Evolutionary conservation across 805 yeast genomes (phyloP), one percentile per base, ranked within the genome.

Genomic region (Yarrowia deformans): DNA sequence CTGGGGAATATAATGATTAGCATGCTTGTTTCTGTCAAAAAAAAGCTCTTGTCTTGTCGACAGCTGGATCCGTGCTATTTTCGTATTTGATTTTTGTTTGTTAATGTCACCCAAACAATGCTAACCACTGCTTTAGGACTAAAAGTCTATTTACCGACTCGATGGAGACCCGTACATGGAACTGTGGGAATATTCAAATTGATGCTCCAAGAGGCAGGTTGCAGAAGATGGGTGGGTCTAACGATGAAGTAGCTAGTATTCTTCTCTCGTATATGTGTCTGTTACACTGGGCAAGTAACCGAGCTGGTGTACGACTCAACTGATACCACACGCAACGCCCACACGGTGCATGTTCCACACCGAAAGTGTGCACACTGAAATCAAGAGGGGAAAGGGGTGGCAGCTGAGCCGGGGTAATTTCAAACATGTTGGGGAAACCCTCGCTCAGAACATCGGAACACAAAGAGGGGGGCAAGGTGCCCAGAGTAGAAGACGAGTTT

Each of bases 341-440:
- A 45, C 12, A 10, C 8, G n/a, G 18, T 56, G 64, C 64, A 56
- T 56, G 48, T 56, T 56, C 64, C 64, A 56, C 49, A 56, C 64
- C 49, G 49, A 29, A 42, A 32, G 23, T n/a, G 64, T 16, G 64
- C 39, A 29, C 49, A 29, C 49, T 5, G 9, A 12, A 6, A 56
- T 23, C 29, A 42, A 43, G 64, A 56, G 64, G 64, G 64, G 64
- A 43, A 56, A 56, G 64, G 64, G 64, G 63, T 16, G 23, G 37
- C 35, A 8, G 14, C 8, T 23, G 1, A 19, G 18, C 56, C 34
- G 56, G 56, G 56, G 56, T 48, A 48, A 48, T 48, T 48, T 23
- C 29, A 14, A 45, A 48, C 29, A 48, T 12, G 34, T 9, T 12
- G 5, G 37, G 5, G 18, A 32, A 52, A n/a, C 29, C 29, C 29